Conservation (phyloP, 306 rosid species). For the Cotoneaster glaucophyllus region DNA sequence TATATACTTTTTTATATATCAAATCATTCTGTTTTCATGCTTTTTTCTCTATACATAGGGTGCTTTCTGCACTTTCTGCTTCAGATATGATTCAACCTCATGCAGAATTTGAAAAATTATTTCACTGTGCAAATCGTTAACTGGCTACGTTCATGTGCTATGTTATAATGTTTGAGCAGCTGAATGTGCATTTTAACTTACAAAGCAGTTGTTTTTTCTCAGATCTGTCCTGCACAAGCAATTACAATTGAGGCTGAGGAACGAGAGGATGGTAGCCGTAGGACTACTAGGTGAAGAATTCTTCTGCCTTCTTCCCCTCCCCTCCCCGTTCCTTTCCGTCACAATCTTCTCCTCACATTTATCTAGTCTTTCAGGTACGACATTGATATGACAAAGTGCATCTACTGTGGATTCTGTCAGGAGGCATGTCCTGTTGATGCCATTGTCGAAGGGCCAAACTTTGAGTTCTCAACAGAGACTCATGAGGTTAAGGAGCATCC, state of each 20-base stretch:
- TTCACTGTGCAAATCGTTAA: not conserved
- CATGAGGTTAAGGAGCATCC: slow-evolving; percentile 61
- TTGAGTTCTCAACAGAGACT: slow-evolving; percentile 90
- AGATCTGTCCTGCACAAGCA: slow-evolving; percentile 99
- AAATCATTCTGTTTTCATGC: not conserved
- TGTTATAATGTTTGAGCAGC: not conserved
- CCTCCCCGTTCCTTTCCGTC: not conserved
- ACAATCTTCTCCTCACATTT: slow-evolving; percentile 10
- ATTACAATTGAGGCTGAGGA: slow-evolving; percentile 99
- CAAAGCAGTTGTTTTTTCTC: slow-evolving; percentile 1
- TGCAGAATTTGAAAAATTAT: not conserved
- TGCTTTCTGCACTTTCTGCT: not conserved
- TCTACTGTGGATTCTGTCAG: slow-evolving; percentile 99
- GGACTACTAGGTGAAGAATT: slow-evolving; percentile 80
- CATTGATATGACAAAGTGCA: slow-evolving; percentile 99
- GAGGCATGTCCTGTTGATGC: slow-evolving; percentile 99
- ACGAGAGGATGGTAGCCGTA: slow-evolving; percentile 98
- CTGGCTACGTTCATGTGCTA: not conserved
- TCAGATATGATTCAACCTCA: not conserved
- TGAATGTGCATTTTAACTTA: slow-evolving; percentile 1
- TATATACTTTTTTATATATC: not conserved
- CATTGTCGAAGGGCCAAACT: slow-evolving; percentile 98
- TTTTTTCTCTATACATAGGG: not conserved
- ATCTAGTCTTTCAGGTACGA: slow-evolving; percentile 65
- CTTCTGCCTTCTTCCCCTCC: not conserved